Evolutionary conservation across 2,329 filamentous ascomycete genomes (phyloP), one percentile per base, ranked within the genome.

Genomic region (Bipolaris zeicola): DNA sequence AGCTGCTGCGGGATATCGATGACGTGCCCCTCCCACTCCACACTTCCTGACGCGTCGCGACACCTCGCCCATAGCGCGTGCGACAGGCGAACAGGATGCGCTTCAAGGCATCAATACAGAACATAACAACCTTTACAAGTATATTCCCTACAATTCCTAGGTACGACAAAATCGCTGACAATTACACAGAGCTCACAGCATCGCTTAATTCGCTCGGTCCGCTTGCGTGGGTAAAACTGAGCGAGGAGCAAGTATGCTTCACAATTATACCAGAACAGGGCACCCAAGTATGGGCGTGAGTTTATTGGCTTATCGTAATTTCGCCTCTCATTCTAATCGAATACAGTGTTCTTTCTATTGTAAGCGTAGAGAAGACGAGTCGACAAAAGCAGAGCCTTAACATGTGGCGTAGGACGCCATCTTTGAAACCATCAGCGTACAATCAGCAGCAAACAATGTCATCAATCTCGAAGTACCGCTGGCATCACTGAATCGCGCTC

Each of bases 381-480:
- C 7, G 51, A 2, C 1, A 48, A 28, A 45, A 37, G 2, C 16
- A 14, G 6, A 51, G 28, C 43, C 26, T 62, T 72, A 64, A 72
- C 43, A 16, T 47, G 42, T 50, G 18, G 22, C 51, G 22, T 85
- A 90, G 83, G 91, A 96, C 71, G 88, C 92, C 66, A 92, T 99
- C 68, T 98, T 99, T 76, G 85, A 92, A 72, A 85, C 91, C 70
- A 96, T 96, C 79, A 86, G 87, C 51, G 88, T 98, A 65, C 89
- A 96, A 75, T 96, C 93, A 47, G 90, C 90, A 48, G 89, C 92
- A 45, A 81, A 87, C 76, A 96, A 96, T 77, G 91, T 92, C 50
- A 97, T 99, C 79, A 97, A 99, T 78, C 88, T 99, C 62, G 95
- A 99, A 79, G 86, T 99, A 1, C 92, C 95, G 24, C 87, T 98